Conservation (phyloP, 176 grass and related monocot genomes). For the Aegilops tauschii region DNA sequence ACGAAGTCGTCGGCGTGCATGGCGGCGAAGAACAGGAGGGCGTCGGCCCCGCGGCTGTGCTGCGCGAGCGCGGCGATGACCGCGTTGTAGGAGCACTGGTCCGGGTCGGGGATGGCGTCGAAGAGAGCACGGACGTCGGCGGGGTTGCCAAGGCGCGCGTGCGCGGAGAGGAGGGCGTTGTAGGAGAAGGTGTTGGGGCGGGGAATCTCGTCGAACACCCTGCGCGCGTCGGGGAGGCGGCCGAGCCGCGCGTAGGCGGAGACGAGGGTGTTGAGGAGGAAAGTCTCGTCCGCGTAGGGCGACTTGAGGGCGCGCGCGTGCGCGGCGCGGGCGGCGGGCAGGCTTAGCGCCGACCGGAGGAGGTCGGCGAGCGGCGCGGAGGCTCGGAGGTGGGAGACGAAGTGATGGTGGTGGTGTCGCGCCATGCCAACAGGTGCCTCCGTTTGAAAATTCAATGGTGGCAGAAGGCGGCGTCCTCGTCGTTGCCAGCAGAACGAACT, state of each 20-base stretch:
- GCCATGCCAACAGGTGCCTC: conserved; percentile 6
- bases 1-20: conserved; percentile 62
- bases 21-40: conserved; percentile 22
- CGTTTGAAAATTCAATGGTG: background rate
- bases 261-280: conserved; percentile 19
- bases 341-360: conserved; percentile 16
- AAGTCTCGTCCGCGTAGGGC: conserved; percentile 1
- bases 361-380: conserved; percentile 41
- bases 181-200: conserved; percentile 38
- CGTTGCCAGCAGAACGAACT: background rate
- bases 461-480: background rate
- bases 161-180: conserved; percentile 49
- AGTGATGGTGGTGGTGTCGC: background rate
- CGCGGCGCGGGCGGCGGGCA: conserved; percentile 4
- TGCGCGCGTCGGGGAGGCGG: background rate
- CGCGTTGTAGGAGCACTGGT: conserved; percentile 17
- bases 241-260: conserved; percentile 16
- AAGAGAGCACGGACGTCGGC: background rate
- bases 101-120: conserved; percentile 19
- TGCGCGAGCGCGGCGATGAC: conserved; percentile 7
- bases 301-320: background rate
- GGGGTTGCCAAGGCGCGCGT: conserved; percentile 40
- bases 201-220: background rate
- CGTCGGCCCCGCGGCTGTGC: conserved; percentile 7
- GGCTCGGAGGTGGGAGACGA: background rate